Evolutionary conservation across 306 rosid species (phyloP).

Genomic region (Vicia faba): DNA sequence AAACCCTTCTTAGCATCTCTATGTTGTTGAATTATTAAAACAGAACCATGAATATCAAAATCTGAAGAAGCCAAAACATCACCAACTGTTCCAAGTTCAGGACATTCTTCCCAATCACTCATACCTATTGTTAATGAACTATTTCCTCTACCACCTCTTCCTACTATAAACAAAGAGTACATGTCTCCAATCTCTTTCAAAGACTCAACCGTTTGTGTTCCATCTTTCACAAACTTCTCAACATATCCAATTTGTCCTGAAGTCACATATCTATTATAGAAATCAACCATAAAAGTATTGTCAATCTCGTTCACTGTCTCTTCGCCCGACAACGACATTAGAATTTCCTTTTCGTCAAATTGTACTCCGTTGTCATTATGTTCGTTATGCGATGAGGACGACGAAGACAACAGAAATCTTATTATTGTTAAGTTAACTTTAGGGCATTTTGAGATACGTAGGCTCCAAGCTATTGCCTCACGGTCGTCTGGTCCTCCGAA

Average conservation of each 20-base stretch:
- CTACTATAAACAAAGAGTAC: constrained; percentile 83
- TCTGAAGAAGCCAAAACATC: constrained; percentile 95
- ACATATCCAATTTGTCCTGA: constrained; percentile 84
- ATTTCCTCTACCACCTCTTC: constrained; percentile 86
- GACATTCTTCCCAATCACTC: constrained; percentile 98
- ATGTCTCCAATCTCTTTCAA: constrained; percentile 72
- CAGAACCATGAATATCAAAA: constrained; percentile 68
- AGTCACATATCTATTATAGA: constrained; percentile 77
- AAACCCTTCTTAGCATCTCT: constrained; percentile 62
- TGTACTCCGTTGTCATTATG: constrained; percentile 34
- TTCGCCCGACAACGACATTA: constrained; percentile 65
- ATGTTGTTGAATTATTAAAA: constrained; percentile 89
- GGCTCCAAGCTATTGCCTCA: constrained; percentile 85
- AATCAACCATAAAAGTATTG: constrained; percentile 71
- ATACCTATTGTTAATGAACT: constrained; percentile 79
- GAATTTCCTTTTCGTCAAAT: constrained; percentile 49
- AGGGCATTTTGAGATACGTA: constrained; percentile 62
- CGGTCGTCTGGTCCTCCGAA: constrained; percentile 88
- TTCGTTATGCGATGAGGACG: constrained; percentile 28
- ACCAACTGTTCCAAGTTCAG: constrained; percentile 93
- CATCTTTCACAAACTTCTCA: constrained; percentile 71
- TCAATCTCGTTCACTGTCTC: constrained; percentile 65
- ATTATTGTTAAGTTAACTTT: constrained; percentile 69
- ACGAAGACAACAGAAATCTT: constrained; percentile 44
- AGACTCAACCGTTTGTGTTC: constrained; percentile 62